Evolutionary conservation across 306 rosid genomes (phyloP).

Genomic region (Acacia acuminata): DNA sequence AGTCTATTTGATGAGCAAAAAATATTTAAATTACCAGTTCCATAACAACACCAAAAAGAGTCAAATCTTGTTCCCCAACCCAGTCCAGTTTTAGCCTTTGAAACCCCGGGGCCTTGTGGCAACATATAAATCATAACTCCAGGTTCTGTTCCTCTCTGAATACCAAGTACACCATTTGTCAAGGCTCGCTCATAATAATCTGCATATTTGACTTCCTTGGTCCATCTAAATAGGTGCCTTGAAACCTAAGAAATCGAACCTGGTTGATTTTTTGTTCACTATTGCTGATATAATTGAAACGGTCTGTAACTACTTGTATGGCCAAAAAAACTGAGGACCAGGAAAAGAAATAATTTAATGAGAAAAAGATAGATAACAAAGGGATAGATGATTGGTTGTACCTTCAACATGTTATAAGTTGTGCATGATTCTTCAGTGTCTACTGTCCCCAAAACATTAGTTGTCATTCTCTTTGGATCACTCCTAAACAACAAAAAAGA

Average conservation of each 20-base stretch:
- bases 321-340: no score
- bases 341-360: no score
- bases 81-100: background rate
- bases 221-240: background rate
- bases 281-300: no score
- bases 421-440: constrained; percentile 71
- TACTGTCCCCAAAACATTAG: constrained; percentile 28
- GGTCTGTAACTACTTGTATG: no score
- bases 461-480: constrained; percentile 57
- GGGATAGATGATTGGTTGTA: background rate
- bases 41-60: constrained; percentile 5
- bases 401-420: constrained; percentile 76
- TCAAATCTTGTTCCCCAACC: background rate
- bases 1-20: background rate
- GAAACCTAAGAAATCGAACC: constrained; percentile 10
- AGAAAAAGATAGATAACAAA: no score
- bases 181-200: background rate
- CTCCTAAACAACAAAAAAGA: constrained; percentile 34
- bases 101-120: background rate
- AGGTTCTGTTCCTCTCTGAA: background rate
- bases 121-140: background rate
- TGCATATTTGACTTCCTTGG: background rate
- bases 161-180: background rate
- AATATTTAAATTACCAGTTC: background rate
- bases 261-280: background rate